Base-by-base conservation (phyloP, 805 yeast species). In the Geotrichum ghanense region DNA sequence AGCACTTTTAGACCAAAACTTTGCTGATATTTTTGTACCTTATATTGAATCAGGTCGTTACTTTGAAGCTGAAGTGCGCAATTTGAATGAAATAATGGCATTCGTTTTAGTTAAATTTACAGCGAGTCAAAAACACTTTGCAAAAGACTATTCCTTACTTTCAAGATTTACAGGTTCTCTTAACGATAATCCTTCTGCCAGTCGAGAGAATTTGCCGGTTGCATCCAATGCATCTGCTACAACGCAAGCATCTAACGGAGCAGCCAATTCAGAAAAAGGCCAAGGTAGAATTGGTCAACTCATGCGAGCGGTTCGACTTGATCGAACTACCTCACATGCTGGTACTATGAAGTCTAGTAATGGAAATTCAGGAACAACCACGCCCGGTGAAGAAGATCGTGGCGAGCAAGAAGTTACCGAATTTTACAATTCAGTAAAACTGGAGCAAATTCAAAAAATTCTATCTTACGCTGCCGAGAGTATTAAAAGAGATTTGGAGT, bases 391-490 rank as follows among this genome's bases (percentile, higher is more conserved):
- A 2, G 50, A 46, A 17, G 46, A 43, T 21, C 20, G 42, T 17
- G 50, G 48, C 16, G 51, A 53, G 19, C 48, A 41, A 12, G 45
- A 45, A 17, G 60, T 52, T 22, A 47, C 48, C 2, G 58, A 59
- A 24, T 58, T 72, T 37, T 31, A 10, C 17, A 16, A 31, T 31
- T 31, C 37, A 6, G 16, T 31, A 16, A 59, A 63, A 24, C 58
- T 81, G 4, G 55, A 64, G 14, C 65, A 70, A 22, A 78, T 84
- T 2, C 89, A 85, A 52, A 66, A 70, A 2, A 74, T 85, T 48
- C 66, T 87, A 37, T 80, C 79, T 53, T 75, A 83, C 16, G 74
- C 81, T 5, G 81, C 86, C 27, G 97, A 88, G 63, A 73, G 89
- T 1, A 69, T 87, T 3, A 81, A 89, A 2, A 71, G 96, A 58